Conservation (phyloP, 1,284 basidiomycete genomes). For the Porogramme epimiltina region DNA sequence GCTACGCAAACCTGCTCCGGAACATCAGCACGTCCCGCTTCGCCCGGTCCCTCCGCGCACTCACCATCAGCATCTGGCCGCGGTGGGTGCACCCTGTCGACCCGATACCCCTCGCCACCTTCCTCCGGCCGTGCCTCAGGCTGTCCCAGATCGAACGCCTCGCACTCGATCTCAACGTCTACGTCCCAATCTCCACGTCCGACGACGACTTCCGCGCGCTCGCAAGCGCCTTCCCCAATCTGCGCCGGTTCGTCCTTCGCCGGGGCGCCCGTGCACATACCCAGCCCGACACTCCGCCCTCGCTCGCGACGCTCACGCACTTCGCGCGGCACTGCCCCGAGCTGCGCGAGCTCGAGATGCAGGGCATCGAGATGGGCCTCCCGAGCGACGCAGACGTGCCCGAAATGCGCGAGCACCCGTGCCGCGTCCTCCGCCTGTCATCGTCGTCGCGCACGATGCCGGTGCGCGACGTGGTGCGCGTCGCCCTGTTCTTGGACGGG, state of each 20-base stretch:
- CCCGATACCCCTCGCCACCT: neutral
- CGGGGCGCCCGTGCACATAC: no score
- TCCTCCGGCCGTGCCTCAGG: neutral
- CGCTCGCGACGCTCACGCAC: neutral
- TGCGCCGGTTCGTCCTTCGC: neutral
- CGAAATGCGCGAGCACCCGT: no score
- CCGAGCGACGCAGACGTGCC: neutral
- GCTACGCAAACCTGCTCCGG: neutral
- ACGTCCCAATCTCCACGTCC: neutral
- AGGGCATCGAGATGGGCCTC: neutral
- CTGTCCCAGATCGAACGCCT: neutral
- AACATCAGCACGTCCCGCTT: neutral
- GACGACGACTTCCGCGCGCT: neutral
- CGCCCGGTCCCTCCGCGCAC: neutral
- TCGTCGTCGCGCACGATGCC: no score
- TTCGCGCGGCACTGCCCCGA: neutral
- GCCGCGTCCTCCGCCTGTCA: no score
- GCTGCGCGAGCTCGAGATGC: neutral
- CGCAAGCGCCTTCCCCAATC: neutral
- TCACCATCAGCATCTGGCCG: neutral
- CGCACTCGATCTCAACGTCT: neutral
- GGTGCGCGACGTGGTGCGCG: no score
- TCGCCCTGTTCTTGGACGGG: no score
- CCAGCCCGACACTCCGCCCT: neutral
- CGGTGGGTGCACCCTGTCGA: neutral